Evolutionary conservation across 192 early-diverging fungal genomes (phyloP).

Genomic region (Chytriomyces sp.): DNA sequence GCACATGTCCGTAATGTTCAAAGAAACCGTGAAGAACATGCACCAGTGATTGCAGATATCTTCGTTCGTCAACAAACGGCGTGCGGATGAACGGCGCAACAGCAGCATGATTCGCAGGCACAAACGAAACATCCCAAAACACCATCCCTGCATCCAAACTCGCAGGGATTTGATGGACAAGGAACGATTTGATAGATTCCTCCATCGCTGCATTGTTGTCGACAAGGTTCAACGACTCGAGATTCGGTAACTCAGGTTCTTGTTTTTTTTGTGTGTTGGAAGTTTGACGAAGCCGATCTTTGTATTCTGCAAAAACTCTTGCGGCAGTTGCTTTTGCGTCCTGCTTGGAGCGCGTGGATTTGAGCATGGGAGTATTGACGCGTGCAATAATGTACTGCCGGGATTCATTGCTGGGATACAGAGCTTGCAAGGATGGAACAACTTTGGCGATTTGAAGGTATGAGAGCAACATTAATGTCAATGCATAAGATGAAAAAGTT

Average conservation of each 20-base stretch:
- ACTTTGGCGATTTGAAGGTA: slow-evolving; percentile 48
- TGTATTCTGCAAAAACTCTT: slow-evolving; percentile 3
- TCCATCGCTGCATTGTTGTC: not conserved
- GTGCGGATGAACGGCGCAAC: not conserved
- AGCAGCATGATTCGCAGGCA: slow-evolving; percentile 12
- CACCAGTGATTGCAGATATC: slow-evolving; percentile 25
- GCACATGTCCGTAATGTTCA: slow-evolving; percentile 45
- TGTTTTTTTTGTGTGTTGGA: not conserved
- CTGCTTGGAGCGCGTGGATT: slow-evolving; percentile 9
- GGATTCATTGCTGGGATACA: slow-evolving; percentile 10
- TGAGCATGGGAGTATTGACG: slow-evolving; percentile 5
- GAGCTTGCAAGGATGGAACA: slow-evolving; percentile 48
- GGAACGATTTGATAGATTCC: no score
- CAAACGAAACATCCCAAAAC: slow-evolving; percentile 39
- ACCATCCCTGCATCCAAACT: slow-evolving; percentile 20
- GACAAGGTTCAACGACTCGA: not conserved
- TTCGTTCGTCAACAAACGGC: not conserved
- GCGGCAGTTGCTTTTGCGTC: slow-evolving; percentile 21
- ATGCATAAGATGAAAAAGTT: slow-evolving; percentile 52
- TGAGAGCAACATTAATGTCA: slow-evolving; percentile 52
- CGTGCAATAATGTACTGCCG: slow-evolving; percentile 22
- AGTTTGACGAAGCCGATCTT: not conserved
- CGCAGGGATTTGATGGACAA: not conserved
- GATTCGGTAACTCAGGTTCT: not conserved
- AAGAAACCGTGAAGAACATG: slow-evolving; percentile 46